phyloP scores from a whole-genome alignment of 805 yeast genomes.

The Yarrowia osloensis region DNA sequence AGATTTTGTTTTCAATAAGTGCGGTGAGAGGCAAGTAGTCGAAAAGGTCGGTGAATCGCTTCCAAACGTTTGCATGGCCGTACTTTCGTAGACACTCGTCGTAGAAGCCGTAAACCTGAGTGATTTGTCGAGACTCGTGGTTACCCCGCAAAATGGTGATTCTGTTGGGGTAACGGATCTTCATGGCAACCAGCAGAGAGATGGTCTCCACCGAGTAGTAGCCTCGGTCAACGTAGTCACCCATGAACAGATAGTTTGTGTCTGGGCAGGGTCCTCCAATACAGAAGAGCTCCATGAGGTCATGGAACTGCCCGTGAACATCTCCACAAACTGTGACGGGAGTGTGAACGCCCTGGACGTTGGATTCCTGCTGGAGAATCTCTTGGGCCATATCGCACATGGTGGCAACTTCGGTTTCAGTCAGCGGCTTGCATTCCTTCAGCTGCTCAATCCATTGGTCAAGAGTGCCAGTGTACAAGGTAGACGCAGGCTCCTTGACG shows the following conservation, averaged over 20 bases:
- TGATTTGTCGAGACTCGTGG: constrained; percentile 94
- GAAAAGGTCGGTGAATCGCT: constrained; percentile 86
- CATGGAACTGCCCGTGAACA: constrained; percentile 96
- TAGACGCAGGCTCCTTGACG: constrained; percentile 17
- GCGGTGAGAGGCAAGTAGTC: constrained; percentile 97
- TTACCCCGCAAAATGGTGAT: constrained; percentile 95
- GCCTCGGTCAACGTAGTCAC: constrained; percentile 91
- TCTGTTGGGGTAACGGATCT: constrained; percentile 88
- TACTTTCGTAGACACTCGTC: constrained; percentile 95
- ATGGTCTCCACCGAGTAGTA: constrained; percentile 90
- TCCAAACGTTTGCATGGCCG: constrained; percentile 94
- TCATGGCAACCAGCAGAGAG: constrained; percentile 88
- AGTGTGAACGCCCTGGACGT: constrained; percentile 91
- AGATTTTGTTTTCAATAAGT: constrained; percentile 85
- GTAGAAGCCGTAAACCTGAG: constrained; percentile 95
- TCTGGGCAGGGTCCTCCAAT: constrained; percentile 96
- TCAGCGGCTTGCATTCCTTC: constrained; percentile 75
- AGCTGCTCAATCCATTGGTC: constrained; percentile 90
- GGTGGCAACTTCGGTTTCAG: constrained; percentile 76
- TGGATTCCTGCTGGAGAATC: constrained; percentile 85
- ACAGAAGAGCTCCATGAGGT: constrained; percentile 88
- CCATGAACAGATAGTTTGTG: constrained; percentile 85
- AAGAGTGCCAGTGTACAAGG: constrained; percentile 53
- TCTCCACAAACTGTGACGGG: constrained; percentile 98
- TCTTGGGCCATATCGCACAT: constrained; percentile 90